A percentile compares a stretch with the other conserved stretches of the same genome.
phyloP scores from a whole-genome alignment of 1,139 yeast genomes.

The Hansenula sp. region DNA sequence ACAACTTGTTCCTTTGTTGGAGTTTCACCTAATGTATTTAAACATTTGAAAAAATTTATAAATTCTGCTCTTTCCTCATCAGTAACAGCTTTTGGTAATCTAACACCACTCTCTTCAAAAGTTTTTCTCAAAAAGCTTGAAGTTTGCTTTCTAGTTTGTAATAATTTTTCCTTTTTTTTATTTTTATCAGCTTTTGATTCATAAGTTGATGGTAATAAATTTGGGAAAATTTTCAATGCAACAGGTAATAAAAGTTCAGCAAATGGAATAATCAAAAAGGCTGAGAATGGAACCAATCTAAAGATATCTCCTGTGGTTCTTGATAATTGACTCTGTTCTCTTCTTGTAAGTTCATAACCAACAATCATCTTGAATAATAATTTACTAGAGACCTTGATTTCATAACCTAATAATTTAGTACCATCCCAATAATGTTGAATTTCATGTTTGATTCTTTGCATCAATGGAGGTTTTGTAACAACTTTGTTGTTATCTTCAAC shows the following conservation, averaged over 20 bases:
- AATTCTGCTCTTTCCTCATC: constrained; percentile 75
- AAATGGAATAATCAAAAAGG: constrained; percentile 87
- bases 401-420: constrained; percentile 88
- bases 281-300: constrained; percentile 87
- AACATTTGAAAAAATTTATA: constrained; percentile 69
- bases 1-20: constrained; percentile 74
- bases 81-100: constrained; percentile 56
- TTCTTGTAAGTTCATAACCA: constrained; percentile 90
- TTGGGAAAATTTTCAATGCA: constrained; percentile 89
- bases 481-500: not conserved
- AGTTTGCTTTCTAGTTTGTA: constrained; percentile 75
- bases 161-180: constrained; percentile 61
- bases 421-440: constrained; percentile 94
- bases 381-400: constrained; percentile 80
- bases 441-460: constrained; percentile 89
- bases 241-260: constrained; percentile 89
- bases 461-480: constrained; percentile 42
- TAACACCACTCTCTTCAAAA: constrained; percentile 64
- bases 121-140: constrained; percentile 78
- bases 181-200: constrained; percentile 73
- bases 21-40: constrained; percentile 47
- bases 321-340: constrained; percentile 84
- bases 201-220: constrained; percentile 89
- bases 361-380: constrained; percentile 76
- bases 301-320: constrained; percentile 84